Base-by-base conservation (phyloP, 2,329 filamentous ascomycete species). In the Dactylellina leptospora region DNA sequence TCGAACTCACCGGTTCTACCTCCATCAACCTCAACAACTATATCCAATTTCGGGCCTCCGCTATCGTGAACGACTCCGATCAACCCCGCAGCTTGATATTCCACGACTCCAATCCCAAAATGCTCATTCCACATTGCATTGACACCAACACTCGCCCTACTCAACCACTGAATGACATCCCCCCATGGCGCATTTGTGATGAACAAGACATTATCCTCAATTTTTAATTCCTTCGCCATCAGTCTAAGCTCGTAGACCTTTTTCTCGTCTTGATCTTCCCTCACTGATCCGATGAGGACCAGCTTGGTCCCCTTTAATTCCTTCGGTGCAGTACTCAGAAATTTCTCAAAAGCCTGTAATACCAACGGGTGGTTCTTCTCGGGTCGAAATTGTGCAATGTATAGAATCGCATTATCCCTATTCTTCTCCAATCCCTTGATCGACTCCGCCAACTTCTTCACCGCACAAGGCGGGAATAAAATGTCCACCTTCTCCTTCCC, bases 81-180 rank as follows among this genome's bases (percentile, higher is more conserved):
- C 66, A 99, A 83, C 0, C 95, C 95, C 0, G 95, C 95, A 2
- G 95, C 95, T 79, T 97, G 93, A 78, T 97, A 99, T 82, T 99
- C 95, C 40, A 99, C 95, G 13, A 97, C 93, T 0, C 95, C 95
- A 69, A 99, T 99, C 20, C 95, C 95, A 79, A 99, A 99, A 80
- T 99, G 95, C 82, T 99, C 95, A 79, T 97, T 97, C 93, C 95
- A 99, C 95, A 99, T 99, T 77, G 90, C 92, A 77, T 99, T 99
- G 27, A 96, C 92, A 53, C 95, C 95, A 1, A 99, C 86, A 16
- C 87, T 93, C 2, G 90, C 88, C 74, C 83, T 87, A 58, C 86
- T 83, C 72, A 97, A 83, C 86, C 91, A 92, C 28, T 90, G 85
- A 8, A 97, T 83, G 58, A 99, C 91, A 75, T 92, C 86, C 2